A percentile compares a stretch with the other conserved stretches of the same genome.
Conservation (phyloP, 345 rosid genomes). For the Linum lewisii region DNA sequence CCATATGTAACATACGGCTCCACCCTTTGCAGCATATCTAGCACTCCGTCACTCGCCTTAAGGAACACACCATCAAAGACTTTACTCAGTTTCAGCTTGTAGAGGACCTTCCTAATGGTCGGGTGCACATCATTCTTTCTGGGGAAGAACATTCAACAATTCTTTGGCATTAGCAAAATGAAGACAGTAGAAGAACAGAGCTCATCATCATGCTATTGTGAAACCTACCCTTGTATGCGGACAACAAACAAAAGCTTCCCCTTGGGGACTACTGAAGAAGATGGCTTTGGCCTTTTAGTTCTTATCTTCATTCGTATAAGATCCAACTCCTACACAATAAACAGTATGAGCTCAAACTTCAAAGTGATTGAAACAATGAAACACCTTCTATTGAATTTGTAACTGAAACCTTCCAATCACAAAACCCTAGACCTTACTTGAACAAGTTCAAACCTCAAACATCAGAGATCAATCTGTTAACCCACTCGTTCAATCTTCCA, state of each 20-base stretch:
- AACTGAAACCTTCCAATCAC: too few relatives aligned
- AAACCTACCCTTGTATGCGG: conserved; percentile 68
- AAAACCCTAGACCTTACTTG: background rate
- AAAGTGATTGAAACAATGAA: too few relatives aligned
- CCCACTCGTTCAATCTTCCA: too few relatives aligned
- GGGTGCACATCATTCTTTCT: conserved; percentile 83
- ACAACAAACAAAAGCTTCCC: conserved; percentile 57
- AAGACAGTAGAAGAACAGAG: background rate
- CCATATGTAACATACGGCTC: conserved; percentile 88
- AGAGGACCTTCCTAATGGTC: conserved; percentile 48
- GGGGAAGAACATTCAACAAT: conserved; percentile 2
- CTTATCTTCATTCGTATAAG: conserved; percentile 72
- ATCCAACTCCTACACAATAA: conserved; percentile 58
- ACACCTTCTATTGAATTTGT: too few relatives aligned
- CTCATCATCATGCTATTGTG: background rate
- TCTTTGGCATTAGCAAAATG: conserved; percentile 2
- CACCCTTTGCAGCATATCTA: conserved; percentile 69
- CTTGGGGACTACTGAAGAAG: conserved; percentile 16
- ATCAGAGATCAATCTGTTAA: too few relatives aligned
- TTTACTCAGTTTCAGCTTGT: conserved; percentile 47
- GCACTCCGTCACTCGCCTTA: conserved; percentile 40
- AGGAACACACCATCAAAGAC: conserved; percentile 61
- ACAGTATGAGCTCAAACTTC: background rate
- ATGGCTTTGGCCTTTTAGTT: conserved; percentile 43
- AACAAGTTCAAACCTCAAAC: background rate